These are phyloP conservation scores for Ramalina intermedia DNA, from an alignment of 495 filamentous ascomycete species.

Conservation along the genomic window DNA sequence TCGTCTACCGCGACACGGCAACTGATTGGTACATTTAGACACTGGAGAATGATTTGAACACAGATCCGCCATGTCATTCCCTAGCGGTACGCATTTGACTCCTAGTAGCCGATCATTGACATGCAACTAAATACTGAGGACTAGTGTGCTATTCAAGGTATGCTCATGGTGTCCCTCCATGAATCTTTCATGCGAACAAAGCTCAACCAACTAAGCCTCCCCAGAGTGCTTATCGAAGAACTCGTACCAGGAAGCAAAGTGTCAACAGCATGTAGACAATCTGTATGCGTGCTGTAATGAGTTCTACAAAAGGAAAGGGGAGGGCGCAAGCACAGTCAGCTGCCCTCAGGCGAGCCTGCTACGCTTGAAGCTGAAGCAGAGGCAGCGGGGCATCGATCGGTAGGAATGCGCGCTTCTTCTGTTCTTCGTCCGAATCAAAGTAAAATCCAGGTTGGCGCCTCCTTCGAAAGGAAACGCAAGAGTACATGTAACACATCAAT, in stretches of 20 bases:
- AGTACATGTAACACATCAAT: constrained; percentile 32
- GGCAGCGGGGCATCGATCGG: constrained; percentile 41
- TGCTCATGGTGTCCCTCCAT: constrained; percentile 1
- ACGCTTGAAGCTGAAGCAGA: constrained; percentile 81
- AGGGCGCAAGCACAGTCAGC: constrained; percentile 59
- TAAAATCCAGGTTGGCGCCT: too few relatives aligned
- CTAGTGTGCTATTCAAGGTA: constrained; percentile 85
- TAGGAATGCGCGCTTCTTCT: too few relatives aligned
- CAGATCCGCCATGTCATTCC: constrained; percentile 75
- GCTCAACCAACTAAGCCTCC: constrained; percentile 1
- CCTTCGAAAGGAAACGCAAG: background rate
- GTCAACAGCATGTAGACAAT: constrained; percentile 67
- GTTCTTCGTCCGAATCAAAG: too few relatives aligned
- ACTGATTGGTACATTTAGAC: constrained; percentile 18
- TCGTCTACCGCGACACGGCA: too few relatives aligned
- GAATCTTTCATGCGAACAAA: background rate
- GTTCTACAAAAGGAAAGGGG: constrained; percentile 73
- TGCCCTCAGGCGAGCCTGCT: constrained; percentile 76
- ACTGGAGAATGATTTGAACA: constrained; percentile 54
- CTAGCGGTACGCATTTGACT: constrained; percentile 49
- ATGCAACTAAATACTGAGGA: background rate
- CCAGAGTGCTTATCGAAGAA: constrained; percentile 72
- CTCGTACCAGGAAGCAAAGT: constrained; percentile 79
- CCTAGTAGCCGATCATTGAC: background rate
- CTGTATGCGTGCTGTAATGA: constrained; percentile 87